A percentile compares a stretch with the other conserved stretches of the same genome.
These are phyloP conservation scores for Metschnikowia colocasiae DNA, from an alignment of 805 yeast species.

Conservation along the genomic window DNA sequence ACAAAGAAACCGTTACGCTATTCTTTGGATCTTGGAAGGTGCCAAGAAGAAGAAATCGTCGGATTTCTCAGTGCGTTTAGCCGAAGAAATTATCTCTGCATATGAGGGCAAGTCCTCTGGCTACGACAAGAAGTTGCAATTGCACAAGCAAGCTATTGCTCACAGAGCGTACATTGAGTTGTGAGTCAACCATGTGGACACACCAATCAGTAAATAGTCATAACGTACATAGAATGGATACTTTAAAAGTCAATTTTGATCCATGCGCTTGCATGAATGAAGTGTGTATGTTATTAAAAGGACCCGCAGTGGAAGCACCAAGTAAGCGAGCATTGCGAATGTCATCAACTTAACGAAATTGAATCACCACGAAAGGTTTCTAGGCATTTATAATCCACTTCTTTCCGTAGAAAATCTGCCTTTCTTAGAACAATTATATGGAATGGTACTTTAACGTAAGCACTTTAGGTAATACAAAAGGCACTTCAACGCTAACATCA, in stretches of 20 bases:
- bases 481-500: background rate
- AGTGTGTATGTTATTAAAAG: background rate
- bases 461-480: background rate
- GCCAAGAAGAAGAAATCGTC: conserved; percentile 73
- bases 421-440: too few relatives aligned
- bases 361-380: too few relatives aligned
- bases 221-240: background rate
- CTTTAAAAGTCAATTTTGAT: background rate
- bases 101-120: conserved; percentile 76
- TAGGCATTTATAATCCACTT: too few relatives aligned
- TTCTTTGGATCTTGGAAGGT: conserved; percentile 87
- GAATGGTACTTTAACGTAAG: background rate
- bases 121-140: conserved; percentile 74
- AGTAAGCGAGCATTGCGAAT: background rate
- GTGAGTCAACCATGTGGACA: conserved; percentile 8
- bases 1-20: conserved; percentile 83
- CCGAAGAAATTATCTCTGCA: conserved; percentile 83
- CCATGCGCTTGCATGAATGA: background rate
- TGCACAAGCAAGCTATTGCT: conserved; percentile 83
- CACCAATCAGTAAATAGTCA: conserved; percentile 1
- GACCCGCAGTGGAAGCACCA: background rate
- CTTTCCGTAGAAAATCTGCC: too few relatives aligned
- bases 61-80: conserved; percentile 82
- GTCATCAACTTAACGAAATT: background rate
- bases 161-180: conserved; percentile 74